These are phyloP conservation scores for Pseudogymnoascus sp. DNA, from an alignment of 2,329 filamentous ascomycete species.

Conservation along the genomic window DNA sequence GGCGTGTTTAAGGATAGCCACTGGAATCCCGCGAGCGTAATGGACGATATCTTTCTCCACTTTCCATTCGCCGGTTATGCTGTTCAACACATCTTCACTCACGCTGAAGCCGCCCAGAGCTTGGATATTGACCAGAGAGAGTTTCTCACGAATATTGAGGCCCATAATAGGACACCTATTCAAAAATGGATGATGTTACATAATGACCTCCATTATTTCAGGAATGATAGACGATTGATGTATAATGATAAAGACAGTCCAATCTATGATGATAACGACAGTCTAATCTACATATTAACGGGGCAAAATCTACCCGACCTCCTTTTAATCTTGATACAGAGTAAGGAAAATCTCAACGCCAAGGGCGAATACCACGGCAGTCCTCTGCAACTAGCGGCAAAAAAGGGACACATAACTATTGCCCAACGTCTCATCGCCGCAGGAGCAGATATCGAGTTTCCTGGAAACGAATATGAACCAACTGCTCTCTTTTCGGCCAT, in stretches of 20 bases:
- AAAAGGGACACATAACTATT: not conserved
- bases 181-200: not conserved
- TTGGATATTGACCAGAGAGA: not conserved
- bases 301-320: not conserved
- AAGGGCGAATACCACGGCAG: not conserved
- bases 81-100: constrained; percentile 30
- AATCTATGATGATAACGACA: not conserved
- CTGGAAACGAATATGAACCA: not conserved
- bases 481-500: not conserved
- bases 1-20: constrained; percentile 15
- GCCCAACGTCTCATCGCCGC: not conserved
- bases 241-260: too few relatives aligned
- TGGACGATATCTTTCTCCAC: constrained; percentile 4
- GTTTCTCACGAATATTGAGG: not conserved
- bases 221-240: too few relatives aligned
- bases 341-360: not conserved
- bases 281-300: not conserved
- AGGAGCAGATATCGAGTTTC: not conserved
- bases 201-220: not conserved
- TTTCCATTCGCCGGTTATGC: constrained; percentile 40
- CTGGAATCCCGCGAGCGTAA: constrained; percentile 7
- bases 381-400: not conserved
- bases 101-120: constrained; percentile 32
- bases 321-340: not conserved
- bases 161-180: not conserved